A percentile compares a stretch with the other conserved stretches of the same genome.
Conservation (phyloP, 2,329 filamentous ascomycete genomes). For the Colletotrichum nymphaeae region DNA sequence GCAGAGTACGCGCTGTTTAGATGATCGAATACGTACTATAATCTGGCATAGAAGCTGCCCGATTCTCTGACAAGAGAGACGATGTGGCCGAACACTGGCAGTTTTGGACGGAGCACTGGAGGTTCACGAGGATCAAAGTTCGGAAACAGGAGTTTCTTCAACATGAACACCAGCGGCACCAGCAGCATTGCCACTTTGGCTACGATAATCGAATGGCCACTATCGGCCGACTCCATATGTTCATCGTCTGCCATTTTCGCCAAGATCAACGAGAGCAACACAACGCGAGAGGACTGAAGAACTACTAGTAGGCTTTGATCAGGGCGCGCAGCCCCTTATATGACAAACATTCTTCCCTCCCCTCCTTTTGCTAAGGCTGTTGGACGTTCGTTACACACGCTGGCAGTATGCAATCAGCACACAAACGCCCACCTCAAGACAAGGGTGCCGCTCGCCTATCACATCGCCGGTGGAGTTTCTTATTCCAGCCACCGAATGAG, state of each 20-base stretch:
- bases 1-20: no score
- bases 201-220: not conserved
- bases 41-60: conserved; percentile 47
- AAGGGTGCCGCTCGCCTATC: not conserved
- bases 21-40: conserved; percentile 48
- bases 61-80: conserved; percentile 52
- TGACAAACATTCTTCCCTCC: no score
- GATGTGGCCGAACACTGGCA: conserved; percentile 60
- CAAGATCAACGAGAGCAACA: not conserved
- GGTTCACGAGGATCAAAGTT: conserved; percentile 52
- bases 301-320: no score
- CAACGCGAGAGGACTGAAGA: no score
- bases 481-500: not conserved
- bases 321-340: no score
- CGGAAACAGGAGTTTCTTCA: conserved; percentile 23
- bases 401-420: no score
- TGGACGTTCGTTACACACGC: no score
- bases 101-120: conserved; percentile 49
- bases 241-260: conserved; percentile 1
- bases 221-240: no score
- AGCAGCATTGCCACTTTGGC: conserved; percentile 4
- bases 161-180: not conserved
- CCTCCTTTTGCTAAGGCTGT: no score
- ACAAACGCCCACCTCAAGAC: no score
- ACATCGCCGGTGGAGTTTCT: not conserved